phyloP scores from a whole-genome alignment of 1,284 basidiomycete genomes.

The Cutaneotrichosporon sp. region DNA sequence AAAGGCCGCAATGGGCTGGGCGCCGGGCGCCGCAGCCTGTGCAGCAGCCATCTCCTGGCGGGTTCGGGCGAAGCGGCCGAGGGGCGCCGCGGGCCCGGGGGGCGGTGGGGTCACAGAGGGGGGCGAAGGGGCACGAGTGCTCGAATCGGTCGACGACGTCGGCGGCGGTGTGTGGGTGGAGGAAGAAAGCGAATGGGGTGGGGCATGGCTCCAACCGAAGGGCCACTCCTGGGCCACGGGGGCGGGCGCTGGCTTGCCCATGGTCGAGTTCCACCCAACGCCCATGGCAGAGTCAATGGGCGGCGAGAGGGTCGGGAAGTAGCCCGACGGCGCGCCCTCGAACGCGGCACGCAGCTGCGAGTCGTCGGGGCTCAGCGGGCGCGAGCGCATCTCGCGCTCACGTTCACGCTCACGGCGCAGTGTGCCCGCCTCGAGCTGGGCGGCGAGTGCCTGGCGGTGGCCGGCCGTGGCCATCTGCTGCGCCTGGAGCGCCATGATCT shows the following conservation, averaged over 20 bases:
- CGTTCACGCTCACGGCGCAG: constrained; percentile 24
- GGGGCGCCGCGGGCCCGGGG: constrained; percentile 11
- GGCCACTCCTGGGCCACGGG: constrained; percentile 14
- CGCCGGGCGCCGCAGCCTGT: constrained; percentile 20
- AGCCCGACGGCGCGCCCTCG: constrained; percentile 28
- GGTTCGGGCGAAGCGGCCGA: constrained; percentile 41
- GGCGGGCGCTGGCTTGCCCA: neutral
- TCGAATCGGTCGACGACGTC: constrained; percentile 16
- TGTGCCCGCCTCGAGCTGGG: constrained; percentile 33
- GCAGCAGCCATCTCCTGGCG: constrained; percentile 30
- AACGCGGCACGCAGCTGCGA: constrained; percentile 34
- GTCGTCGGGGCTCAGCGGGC: constrained; percentile 26
- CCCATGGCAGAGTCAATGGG: constrained; percentile 23
- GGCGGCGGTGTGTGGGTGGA: constrained; percentile 8
- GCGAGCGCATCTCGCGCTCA: constrained; percentile 20
- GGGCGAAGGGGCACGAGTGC: constrained; percentile 18
- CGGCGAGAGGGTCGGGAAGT: constrained; percentile 21
- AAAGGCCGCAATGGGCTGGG: constrained; percentile 22
- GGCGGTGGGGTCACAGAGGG: constrained; percentile 9
- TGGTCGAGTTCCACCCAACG: constrained; percentile 22
- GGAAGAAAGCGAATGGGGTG: neutral
- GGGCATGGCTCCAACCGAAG: constrained; percentile 7
- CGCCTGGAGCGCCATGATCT: constrained; percentile 20
- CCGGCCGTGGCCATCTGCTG: constrained; percentile 15
- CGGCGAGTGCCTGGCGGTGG: constrained; percentile 30